Percentiles rank a stretch among this genome's conserved stretches.
Conservation (phyloP, 495 filamentous ascomycete genomes). For the Penicillium arizonense region DNA sequence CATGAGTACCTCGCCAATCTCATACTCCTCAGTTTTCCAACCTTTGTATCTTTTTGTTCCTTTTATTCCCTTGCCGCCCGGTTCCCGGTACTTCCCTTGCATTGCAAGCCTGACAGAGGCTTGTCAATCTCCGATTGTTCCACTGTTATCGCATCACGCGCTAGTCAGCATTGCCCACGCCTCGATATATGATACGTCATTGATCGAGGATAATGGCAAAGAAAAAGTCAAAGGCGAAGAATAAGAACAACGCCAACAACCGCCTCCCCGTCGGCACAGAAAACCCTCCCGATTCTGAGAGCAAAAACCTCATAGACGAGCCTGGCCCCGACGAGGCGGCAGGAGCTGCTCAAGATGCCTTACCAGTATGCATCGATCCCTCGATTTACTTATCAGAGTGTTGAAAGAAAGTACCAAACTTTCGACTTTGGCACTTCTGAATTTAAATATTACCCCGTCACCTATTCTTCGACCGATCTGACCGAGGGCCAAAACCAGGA, state of each 20-base stretch:
- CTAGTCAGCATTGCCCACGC: slow-evolving; percentile 20
- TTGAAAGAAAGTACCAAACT: slow-evolving; percentile 40
- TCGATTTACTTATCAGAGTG: slow-evolving; percentile 37
- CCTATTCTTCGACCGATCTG: slow-evolving; percentile 30
- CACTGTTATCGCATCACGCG: slow-evolving; percentile 27
- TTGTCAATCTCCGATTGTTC: slow-evolving; percentile 33
- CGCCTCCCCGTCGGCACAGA: slow-evolving; percentile 28
- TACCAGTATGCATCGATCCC: slow-evolving; percentile 46
- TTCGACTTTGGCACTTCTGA: slow-evolving; percentile 35
- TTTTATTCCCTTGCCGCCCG: slow-evolving; percentile 17
- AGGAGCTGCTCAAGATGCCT: slow-evolving; percentile 34
- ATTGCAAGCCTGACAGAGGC: slow-evolving; percentile 26
- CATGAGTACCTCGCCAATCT: slow-evolving; percentile 29
- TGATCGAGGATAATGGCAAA: slow-evolving; percentile 38
- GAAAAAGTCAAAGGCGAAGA: slow-evolving; percentile 32
- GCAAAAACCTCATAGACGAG: slow-evolving; percentile 14
- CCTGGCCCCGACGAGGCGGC: slow-evolving; percentile 28
- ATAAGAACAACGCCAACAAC: slow-evolving; percentile 36
- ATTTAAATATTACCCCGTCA: slow-evolving; percentile 38
- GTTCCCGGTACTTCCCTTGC: slow-evolving; percentile 22
- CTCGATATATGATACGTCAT: slow-evolving; percentile 32
- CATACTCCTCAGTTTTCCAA: slow-evolving; percentile 24
- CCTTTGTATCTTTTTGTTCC: slow-evolving; percentile 19
- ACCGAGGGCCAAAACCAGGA: slow-evolving; percentile 41
- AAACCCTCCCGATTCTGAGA: slow-evolving; percentile 19